Conservation (phyloP, 208 protist genomes). For the Crithidia thermophila region DNA sequence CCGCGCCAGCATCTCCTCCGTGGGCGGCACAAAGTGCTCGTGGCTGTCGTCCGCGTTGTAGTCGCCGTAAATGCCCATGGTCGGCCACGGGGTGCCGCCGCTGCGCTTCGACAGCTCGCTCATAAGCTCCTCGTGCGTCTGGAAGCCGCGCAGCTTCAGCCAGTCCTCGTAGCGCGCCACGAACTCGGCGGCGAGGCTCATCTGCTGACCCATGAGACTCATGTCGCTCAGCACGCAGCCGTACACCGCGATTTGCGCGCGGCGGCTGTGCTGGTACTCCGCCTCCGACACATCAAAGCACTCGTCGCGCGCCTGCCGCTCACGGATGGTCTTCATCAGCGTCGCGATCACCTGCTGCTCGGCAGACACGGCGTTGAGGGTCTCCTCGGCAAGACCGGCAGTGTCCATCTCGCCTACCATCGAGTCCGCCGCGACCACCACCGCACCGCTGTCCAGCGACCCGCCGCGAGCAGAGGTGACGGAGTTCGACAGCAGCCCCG, state of each 20-base stretch:
- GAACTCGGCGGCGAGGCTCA: conserved; percentile 50
- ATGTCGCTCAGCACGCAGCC: conserved; percentile 81
- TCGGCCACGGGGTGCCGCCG: conserved; percentile 33
- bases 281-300: conserved; percentile 45
- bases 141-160: conserved; percentile 62
- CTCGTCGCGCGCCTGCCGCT: conserved; percentile 48
- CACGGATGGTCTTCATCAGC: conserved; percentile 62
- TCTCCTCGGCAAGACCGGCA: conserved; percentile 31
- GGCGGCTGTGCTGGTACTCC: conserved; percentile 50
- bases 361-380: conserved; percentile 44
- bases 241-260: conserved; percentile 73
- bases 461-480: conserved; percentile 1
- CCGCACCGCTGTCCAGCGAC: conserved; percentile 10
- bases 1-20: conserved; percentile 28
- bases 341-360: conserved; percentile 66
- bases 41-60: not conserved
- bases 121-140: conserved; percentile 58
- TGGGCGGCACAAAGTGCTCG: conserved; percentile 43
- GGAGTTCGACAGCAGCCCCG: conserved; percentile 10
- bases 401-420: conserved; percentile 34
- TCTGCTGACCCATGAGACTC: conserved; percentile 63
- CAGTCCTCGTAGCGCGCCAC: conserved; percentile 72
- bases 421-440: conserved; percentile 8
- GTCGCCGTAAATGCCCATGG: conserved; percentile 18
- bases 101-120: conserved; percentile 36